phyloP scores from a whole-genome alignment of 1,139 yeast species.

The Suhomyces ambrosiae region DNA sequence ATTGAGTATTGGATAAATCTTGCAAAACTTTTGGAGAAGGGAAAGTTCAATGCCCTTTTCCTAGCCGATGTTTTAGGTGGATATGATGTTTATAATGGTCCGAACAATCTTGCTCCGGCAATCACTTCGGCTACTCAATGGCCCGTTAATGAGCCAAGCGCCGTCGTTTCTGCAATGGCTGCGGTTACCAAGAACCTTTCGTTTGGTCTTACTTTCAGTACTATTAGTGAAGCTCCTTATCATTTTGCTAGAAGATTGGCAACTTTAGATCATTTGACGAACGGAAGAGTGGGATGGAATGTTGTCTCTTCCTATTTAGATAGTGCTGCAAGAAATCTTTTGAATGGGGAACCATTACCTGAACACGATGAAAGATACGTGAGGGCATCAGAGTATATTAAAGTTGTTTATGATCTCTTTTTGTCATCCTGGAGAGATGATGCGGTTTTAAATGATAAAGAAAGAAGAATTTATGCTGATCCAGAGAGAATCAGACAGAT shows the following conservation, averaged over 20 bases:
- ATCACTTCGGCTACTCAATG: conserved; percentile 46
- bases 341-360: conserved; percentile 39
- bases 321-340: conserved; percentile 42
- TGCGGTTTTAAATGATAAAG: conserved; percentile 34
- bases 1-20: conserved; percentile 49
- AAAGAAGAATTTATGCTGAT: conserved; percentile 36
- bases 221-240: conserved; percentile 48
- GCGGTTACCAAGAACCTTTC: conserved; percentile 42
- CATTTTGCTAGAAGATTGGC: conserved; percentile 48
- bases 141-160: conserved; percentile 46
- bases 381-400: conserved; percentile 45
- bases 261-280: conserved; percentile 44
- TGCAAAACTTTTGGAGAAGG: conserved; percentile 47
- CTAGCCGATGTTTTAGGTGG: conserved; percentile 52
- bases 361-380: conserved; percentile 43
- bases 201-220: conserved; percentile 46
- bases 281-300: conserved; percentile 51
- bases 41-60: conserved; percentile 47
- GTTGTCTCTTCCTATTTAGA: conserved; percentile 44
- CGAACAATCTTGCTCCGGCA: conserved; percentile 36
- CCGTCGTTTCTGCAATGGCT: conserved; percentile 43
- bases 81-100: conserved; percentile 46
- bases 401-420: conserved; percentile 42
- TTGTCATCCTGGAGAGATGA: conserved; percentile 51
- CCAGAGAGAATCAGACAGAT: conserved; percentile 44